Evolutionary conservation across 306 rosid genomes (phyloP), one percentile per base, ranked within the genome.

Genomic region (Casuarina cunninghamiana): DNA sequence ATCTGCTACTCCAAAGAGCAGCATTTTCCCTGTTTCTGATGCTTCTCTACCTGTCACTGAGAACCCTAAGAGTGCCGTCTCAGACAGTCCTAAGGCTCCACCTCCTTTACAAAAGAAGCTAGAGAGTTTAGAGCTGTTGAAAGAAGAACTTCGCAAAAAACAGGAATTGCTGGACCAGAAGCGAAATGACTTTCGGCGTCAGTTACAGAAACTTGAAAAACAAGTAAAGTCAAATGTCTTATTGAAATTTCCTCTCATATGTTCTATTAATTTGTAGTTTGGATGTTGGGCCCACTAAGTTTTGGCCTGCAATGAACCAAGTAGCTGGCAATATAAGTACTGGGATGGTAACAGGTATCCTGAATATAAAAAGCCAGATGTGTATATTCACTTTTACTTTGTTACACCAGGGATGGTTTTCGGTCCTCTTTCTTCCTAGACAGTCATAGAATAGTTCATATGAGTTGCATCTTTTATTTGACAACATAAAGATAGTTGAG

Each of bases 141-240:
- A 90, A 88, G 98, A 93, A 83, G 92, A 93, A 87, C 88, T 96
- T 78, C 98, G 97, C 81, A 96, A 89, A 91, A 96, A 93, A 83
- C 99, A 88, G 84, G 97, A 96, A 89, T 85, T 91, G 91, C 89
- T 96, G 75, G 97, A 88, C 74, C 96, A 93, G 86, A 96, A 90
- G 92, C 91, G 98, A 74, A 86, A 83, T 26, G 93, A 93, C 77
- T 96, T 96, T 79, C 82, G 86, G 77, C 98, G 94, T 71, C 90
- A 84, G 84, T 85, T 96, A 82, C 82, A 79, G 80, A 91, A 93
- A 84, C 89, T 96, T 80, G 93, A 83, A 86, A 93, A 96, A 87
- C 94, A 91, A 69, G 99, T 93, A 86, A 89, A 78, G 74, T 44
- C 73, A 4, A 44, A 50, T 69, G 44, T 44, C 69, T 79, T 79